These are phyloP conservation scores for Nakazawaea holstii DNA, from an alignment of 805 yeast species.

Conservation along the genomic window DNA sequence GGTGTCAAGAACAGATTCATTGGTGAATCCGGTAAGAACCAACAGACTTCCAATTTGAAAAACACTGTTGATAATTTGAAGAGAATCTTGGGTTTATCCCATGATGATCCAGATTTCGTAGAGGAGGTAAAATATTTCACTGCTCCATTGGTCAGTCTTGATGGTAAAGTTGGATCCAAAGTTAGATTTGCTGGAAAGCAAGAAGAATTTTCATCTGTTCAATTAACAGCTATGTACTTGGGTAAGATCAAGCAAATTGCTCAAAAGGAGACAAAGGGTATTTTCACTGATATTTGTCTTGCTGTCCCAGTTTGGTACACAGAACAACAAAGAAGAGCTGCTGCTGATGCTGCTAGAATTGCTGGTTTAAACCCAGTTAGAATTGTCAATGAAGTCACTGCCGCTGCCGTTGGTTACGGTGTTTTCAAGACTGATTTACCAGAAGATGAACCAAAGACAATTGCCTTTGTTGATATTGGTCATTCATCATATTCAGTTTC, in stretches of 20 bases:
- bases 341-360: constrained; percentile 89
- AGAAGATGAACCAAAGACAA: constrained; percentile 84
- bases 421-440: constrained; percentile 96
- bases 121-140: constrained; percentile 72
- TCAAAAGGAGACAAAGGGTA: constrained; percentile 73
- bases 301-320: constrained; percentile 98
- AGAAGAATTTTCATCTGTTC: constrained; percentile 78
- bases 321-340: constrained; percentile 94
- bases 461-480: constrained; percentile 95
- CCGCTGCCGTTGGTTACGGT: constrained; percentile 99
- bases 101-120: constrained; percentile 70
- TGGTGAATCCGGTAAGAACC: constrained; percentile 95
- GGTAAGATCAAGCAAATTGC: constrained; percentile 84
- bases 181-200: constrained; percentile 80
- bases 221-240: constrained; percentile 91
- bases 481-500: constrained; percentile 92
- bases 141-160: constrained; percentile 61
- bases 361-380: constrained; percentile 98
- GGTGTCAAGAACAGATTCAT: constrained; percentile 84
- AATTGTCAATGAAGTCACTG: constrained; percentile 94
- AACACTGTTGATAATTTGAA: constrained; percentile 94
- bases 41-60: constrained; percentile 93
- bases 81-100: constrained; percentile 81
- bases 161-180: constrained; percentile 78
- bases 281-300: constrained; percentile 81